Evolutionary conservation across 768 basidiomycete genomes (phyloP).

Genomic region (Macrolepiota albuminosa): DNA sequence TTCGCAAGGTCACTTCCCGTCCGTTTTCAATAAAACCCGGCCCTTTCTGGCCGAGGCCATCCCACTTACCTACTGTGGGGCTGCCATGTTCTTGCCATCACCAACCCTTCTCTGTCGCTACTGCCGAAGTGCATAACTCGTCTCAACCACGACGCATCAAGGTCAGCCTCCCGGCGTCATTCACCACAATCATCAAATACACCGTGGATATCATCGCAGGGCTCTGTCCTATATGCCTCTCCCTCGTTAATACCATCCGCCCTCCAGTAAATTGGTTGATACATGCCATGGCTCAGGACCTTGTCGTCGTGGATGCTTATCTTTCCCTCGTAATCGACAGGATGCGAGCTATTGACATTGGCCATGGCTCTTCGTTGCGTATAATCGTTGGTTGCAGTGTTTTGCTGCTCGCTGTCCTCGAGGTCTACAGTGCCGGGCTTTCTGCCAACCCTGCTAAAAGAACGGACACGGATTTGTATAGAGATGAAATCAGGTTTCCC

Average conservation of each 20-base stretch:
- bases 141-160: not conserved
- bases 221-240: not conserved
- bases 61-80: not conserved
- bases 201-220: not conserved
- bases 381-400: not conserved
- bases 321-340: not conserved
- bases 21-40: not conserved
- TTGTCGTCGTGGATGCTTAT: not conserved
- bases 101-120: not conserved
- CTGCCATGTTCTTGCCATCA: not conserved
- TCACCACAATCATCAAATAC: not conserved
- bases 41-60: not conserved
- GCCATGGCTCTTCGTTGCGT: not conserved
- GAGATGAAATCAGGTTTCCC: not conserved
- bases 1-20: not conserved
- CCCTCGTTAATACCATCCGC: not conserved
- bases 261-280: not conserved
- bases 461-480: not conserved
- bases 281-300: not conserved
- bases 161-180: not conserved
- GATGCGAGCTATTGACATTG: not conserved
- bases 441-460: not conserved
- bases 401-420: not conserved
- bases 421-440: not conserved
- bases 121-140: not conserved